A percentile compares a stretch with the other conserved stretches of the same genome.
Conservation (phyloP, 2,329 filamentous ascomycete species). For the Pseudocercospora crystallina region DNA sequence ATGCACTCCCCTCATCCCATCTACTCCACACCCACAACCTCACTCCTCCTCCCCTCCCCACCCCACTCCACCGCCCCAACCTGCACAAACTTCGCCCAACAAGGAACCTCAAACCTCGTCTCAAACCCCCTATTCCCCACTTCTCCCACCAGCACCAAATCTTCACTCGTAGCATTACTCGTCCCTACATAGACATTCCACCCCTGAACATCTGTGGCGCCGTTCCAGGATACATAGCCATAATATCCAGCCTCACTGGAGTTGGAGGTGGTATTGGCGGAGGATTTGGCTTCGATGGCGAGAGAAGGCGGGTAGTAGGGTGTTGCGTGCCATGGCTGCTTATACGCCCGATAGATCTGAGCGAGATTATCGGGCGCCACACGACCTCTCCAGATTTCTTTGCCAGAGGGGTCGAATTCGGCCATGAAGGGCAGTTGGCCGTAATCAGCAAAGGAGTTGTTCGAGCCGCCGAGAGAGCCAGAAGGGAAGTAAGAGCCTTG, state of each 20-base stretch:
- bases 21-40: slow-evolving; percentile 1
- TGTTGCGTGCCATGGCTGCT: slow-evolving; percentile 25
- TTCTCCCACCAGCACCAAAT: slow-evolving; percentile 5
- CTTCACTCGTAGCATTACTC: background rate
- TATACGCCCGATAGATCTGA: slow-evolving; percentile 26
- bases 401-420: slow-evolving; percentile 19
- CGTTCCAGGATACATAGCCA: slow-evolving; percentile 32
- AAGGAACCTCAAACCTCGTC: slow-evolving; percentile 19
- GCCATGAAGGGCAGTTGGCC: slow-evolving; percentile 22
- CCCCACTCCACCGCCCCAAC: slow-evolving; percentile 20
- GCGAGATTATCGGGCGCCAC: slow-evolving; percentile 17
- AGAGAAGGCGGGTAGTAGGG: slow-evolving; percentile 11
- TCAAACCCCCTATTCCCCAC: slow-evolving; percentile 23
- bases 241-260: slow-evolving; percentile 1
- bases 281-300: slow-evolving; percentile 4
- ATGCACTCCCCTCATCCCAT: background rate
- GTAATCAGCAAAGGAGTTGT: slow-evolving; percentile 24
- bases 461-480: slow-evolving; percentile 3
- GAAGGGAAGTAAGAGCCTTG: slow-evolving; percentile 24
- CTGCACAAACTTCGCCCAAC: slow-evolving; percentile 18
- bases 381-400: slow-evolving; percentile 20
- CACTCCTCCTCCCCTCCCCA: slow-evolving; percentile 10
- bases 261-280: background rate
- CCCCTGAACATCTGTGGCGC: slow-evolving; percentile 29
- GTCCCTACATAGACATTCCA: slow-evolving; percentile 27